These are phyloP conservation scores for Ophiostoma perfectum DNA, from an alignment of 2,329 filamentous ascomycete genomes.

Conservation along the genomic window DNA sequence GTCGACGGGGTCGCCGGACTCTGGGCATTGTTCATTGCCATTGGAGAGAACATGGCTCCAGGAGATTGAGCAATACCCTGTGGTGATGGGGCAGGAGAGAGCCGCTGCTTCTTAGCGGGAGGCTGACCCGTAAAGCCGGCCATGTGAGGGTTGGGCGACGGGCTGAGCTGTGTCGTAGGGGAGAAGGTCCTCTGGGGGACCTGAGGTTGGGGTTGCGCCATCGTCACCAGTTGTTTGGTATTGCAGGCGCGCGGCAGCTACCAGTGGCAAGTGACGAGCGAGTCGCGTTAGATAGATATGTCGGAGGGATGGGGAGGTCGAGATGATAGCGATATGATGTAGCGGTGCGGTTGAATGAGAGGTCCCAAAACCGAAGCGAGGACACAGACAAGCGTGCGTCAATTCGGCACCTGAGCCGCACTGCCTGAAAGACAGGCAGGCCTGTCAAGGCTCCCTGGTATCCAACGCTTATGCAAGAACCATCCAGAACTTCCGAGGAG, in stretches of 20 bases:
- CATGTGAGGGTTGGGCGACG: conserved; percentile 24
- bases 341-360: not conserved
- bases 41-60: conserved; percentile 18
- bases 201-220: conserved; percentile 58
- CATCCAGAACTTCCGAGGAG: conserved; percentile 22
- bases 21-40: conserved; percentile 10
- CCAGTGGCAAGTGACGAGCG: not conserved
- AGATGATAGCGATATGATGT: not conserved
- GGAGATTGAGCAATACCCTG: conserved; percentile 21
- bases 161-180: conserved; percentile 28
- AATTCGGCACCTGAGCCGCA: not conserved
- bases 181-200: conserved; percentile 30
- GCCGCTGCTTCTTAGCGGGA: conserved; percentile 27
- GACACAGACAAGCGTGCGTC: not conserved
- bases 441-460: conserved; percentile 42
- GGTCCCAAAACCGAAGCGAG: not conserved
- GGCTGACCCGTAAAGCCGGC: conserved; percentile 28
- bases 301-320: not conserved
- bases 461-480: conserved; percentile 16
- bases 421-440: conserved; percentile 38
- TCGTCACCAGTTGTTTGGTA: conserved; percentile 29
- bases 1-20: conserved; percentile 26
- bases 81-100: conserved; percentile 24
- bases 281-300: not conserved
- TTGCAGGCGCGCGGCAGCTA: not conserved